Evolutionary conservation across 768 basidiomycete species (phyloP).

Genomic region (Psilocybe cyanescens): DNA sequence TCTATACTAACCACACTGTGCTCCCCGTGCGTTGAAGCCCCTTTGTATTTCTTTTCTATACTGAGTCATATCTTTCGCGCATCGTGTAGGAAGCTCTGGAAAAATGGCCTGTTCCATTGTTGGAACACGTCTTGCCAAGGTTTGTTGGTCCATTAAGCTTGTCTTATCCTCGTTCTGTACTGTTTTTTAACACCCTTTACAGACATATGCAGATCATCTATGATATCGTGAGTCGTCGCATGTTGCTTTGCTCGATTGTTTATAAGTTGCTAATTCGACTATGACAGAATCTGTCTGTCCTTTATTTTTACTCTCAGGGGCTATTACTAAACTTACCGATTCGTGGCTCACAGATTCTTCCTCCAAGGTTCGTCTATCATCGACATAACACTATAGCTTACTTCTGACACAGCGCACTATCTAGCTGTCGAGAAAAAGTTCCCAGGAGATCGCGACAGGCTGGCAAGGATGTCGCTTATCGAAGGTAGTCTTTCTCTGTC

Average conservation of each 20-base stretch:
- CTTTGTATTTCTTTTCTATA: not conserved
- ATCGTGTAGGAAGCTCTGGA: conserved; percentile 71
- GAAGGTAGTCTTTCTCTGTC: conserved; percentile 55
- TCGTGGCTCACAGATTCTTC: conserved; percentile 50
- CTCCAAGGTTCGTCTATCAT: conserved; percentile 57
- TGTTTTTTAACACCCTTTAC: not conserved
- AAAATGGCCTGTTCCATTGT: conserved; percentile 90
- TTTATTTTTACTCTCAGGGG: not conserved
- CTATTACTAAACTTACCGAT: conserved; percentile 1
- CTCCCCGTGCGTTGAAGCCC: conserved; percentile 60
- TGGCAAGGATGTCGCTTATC: conserved; percentile 89
- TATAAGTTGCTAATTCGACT: conserved; percentile 5
- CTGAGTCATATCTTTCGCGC: not conserved
- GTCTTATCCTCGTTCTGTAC: no score
- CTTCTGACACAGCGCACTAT: not conserved
- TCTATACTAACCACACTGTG: conserved; percentile 96
- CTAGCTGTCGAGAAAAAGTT: conserved; percentile 86
- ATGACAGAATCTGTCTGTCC: conserved; percentile 52
- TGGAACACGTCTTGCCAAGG: conserved; percentile 85
- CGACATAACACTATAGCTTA: not conserved
- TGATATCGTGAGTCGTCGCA: conserved; percentile 63
- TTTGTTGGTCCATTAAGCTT: conserved; percentile 26
- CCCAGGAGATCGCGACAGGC: conserved; percentile 82
- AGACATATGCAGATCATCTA: conserved; percentile 93
- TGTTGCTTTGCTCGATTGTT: not conserved